Conservation (phyloP, 352 stramenopile genomes). For the Globisporangium perplexum region DNA sequence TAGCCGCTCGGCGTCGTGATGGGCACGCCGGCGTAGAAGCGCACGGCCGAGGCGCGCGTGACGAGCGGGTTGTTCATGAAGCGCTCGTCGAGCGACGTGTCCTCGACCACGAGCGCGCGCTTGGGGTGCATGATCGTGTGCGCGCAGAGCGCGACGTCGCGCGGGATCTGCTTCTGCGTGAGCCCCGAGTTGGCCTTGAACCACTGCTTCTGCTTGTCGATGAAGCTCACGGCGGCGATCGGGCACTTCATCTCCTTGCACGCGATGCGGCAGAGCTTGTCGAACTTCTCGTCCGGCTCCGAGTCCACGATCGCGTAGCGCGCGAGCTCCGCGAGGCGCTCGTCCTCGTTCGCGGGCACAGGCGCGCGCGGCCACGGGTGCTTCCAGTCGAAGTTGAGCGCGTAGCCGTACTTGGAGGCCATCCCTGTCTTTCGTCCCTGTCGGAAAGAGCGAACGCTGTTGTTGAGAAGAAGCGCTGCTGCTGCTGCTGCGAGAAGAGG, state of each 20-base stretch:
- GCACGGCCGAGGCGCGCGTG: slow-evolving; percentile 71
- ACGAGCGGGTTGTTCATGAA: slow-evolving; percentile 83
- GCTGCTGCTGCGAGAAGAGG: not conserved
- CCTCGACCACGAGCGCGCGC: slow-evolving; percentile 71
- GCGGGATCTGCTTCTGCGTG: slow-evolving; percentile 80
- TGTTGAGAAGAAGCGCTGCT: no score
- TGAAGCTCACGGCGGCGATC: slow-evolving; percentile 82
- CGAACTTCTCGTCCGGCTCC: slow-evolving; percentile 79
- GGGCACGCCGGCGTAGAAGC: slow-evolving; percentile 79
- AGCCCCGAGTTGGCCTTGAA: slow-evolving; percentile 84
- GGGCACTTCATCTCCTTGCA: slow-evolving; percentile 89
- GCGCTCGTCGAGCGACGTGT: slow-evolving; percentile 76
- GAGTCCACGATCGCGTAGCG: slow-evolving; percentile 80
- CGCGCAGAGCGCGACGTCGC: slow-evolving; percentile 74
- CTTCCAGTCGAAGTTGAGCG: slow-evolving; percentile 83
- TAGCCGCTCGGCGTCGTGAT: slow-evolving; percentile 73
- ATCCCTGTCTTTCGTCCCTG: not conserved
- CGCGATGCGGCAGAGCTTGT: slow-evolving; percentile 83
- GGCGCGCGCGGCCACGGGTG: slow-evolving; percentile 77
- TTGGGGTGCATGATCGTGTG: slow-evolving; percentile 87
- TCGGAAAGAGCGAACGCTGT: not conserved
- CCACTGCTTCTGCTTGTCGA: slow-evolving; percentile 85
- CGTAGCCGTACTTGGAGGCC: slow-evolving; percentile 57
- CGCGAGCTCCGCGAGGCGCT: slow-evolving; percentile 50
- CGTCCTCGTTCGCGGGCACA: slow-evolving; percentile 65